Evolutionary conservation across 768 basidiomycete species (phyloP), one percentile per base, ranked within the genome.

Genomic region (Russula sp.): DNA sequence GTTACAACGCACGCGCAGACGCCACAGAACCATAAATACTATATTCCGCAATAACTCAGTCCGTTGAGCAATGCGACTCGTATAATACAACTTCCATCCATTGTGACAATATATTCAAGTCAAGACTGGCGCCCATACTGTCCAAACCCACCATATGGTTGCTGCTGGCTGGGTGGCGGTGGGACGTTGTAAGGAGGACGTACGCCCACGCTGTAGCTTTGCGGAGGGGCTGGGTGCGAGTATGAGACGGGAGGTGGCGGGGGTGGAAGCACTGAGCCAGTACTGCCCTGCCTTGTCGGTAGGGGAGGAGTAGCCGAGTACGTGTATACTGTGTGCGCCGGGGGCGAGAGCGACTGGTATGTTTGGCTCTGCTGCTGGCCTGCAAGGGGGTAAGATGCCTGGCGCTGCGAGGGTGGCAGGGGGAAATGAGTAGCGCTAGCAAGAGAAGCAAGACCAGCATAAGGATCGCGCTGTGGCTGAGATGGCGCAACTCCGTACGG

Each of bases 121-220:
- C 38, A 48, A 59, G 42, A 47, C 57, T 73, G 75, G n/a, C 68
- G 68, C 54, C 68, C 72, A 63, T 76, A 71, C 47, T 71, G 67
- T 25, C 66, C 59, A 64, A 73, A 72, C 42, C 61, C 65, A 0
- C 70, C 69, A 38, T 65, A 67, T 18, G 75, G 71, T 35, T 74
- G 68, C 11, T 70, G 73, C 16, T 74, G 74, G 14, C 58, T 65
- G 5, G 65, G 67, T 45, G 64, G 71, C 14, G 70, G 57, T n/a
- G 71, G 45, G 1, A 66, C 38, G 35, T 35, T 42, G 22, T 65
- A 67, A 20, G 29, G 34, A 11, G 49, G 57, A 25, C 41, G 64
- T 36, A 63, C 46, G 34, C 49, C 43, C 35, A 47, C 56, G n/a
- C 35, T 14, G 43, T 66, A 53, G n/a, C 45, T 14, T 45, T 69